Evolutionary conservation across 192 early-diverging fungal genomes (phyloP).

Genomic region (Coemansia sp.): DNA sequence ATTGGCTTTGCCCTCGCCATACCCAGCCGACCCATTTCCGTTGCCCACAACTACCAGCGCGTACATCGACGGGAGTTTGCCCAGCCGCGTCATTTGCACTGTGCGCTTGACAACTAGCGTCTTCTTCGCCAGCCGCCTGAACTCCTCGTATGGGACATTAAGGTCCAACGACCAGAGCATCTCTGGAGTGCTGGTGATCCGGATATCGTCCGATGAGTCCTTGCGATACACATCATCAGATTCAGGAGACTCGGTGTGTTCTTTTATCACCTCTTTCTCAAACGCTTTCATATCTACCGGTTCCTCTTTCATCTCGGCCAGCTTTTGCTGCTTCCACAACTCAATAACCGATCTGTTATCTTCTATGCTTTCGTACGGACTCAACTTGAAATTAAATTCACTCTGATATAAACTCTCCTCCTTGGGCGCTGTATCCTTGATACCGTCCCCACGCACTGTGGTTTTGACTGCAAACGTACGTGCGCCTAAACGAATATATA

Average conservation of each 20-base stretch:
- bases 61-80: constrained; percentile 80
- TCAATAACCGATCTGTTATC: constrained; percentile 49
- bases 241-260: too few relatives aligned
- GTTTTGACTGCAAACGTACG: constrained; percentile 8
- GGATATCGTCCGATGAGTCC: constrained; percentile 9
- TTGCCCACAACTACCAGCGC: constrained; percentile 96
- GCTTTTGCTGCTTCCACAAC: constrained; percentile 52
- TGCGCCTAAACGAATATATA: not conserved
- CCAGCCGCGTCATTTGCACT: constrained; percentile 76
- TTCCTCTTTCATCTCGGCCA: constrained; percentile 12
- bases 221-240: not conserved
- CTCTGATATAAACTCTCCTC: too few relatives aligned
- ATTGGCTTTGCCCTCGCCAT: constrained; percentile 85
- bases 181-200: constrained; percentile 1
- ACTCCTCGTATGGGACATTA: constrained; percentile 58
- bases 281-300: constrained; percentile 11
- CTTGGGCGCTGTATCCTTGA: not conserved
- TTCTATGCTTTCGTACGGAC: constrained; percentile 40
- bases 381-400: constrained; percentile 20
- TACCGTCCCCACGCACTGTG: not conserved
- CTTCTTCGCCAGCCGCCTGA: constrained; percentile 64
- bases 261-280: not conserved
- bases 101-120: constrained; percentile 72
- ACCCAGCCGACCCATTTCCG: constrained; percentile 86
- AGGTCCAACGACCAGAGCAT: constrained; percentile 53